Evolutionary conservation across 2,329 filamentous ascomycete species (phyloP).

Genomic region (Macrophomina phaseolina): DNA sequence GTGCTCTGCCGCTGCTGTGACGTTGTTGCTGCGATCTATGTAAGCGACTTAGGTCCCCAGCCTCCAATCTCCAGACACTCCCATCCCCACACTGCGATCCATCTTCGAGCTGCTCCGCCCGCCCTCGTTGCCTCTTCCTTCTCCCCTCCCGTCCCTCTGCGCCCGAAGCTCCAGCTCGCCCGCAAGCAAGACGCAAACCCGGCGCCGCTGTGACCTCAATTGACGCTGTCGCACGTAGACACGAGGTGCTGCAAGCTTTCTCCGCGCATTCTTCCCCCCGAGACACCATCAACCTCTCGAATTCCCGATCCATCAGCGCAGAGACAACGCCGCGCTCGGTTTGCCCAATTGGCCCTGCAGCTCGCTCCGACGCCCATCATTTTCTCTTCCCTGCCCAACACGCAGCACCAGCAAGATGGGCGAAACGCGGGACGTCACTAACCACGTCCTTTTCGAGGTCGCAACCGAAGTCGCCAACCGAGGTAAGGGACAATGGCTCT

Average conservation of each 20-base stretch:
- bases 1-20: slow-evolving; percentile 21
- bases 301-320: slow-evolving; percentile 10
- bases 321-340: not conserved
- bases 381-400: not conserved
- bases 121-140: not conserved
- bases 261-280: slow-evolving; percentile 15
- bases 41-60: not conserved
- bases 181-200: not conserved
- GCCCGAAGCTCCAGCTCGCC: not conserved
- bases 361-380: not conserved
- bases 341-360: not conserved
- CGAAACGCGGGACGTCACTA: slow-evolving; percentile 74
- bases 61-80: slow-evolving; percentile 3
- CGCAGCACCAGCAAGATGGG: slow-evolving; percentile 14
- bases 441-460: slow-evolving; percentile 95
- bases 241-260: slow-evolving; percentile 13
- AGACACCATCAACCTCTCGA: slow-evolving; percentile 14
- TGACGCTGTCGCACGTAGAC: not conserved
- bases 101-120: not conserved
- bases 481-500: slow-evolving; percentile 61
- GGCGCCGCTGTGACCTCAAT: not conserved
- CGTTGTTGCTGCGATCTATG: slow-evolving; percentile 15
- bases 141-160: not conserved
- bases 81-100: slow-evolving; percentile 15
- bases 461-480: slow-evolving; percentile 97